Evolutionary conservation across 2,329 filamentous ascomycete species (phyloP), one percentile per base, ranked within the genome.

Genomic region (Talaromyces sp.): DNA sequence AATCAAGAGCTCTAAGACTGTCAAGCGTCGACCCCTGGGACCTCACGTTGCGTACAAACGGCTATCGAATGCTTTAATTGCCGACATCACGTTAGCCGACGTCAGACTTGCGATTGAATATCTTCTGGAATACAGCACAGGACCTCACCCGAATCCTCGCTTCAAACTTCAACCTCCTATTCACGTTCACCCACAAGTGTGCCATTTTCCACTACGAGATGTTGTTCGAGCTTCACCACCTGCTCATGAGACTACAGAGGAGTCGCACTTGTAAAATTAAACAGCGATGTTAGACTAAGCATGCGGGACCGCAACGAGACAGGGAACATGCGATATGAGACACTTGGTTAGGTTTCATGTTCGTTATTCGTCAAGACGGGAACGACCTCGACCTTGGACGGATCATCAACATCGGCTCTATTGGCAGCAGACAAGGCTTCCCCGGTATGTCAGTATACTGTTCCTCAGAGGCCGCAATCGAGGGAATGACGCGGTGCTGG

Each of bases 391-490:
- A 15, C 36, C 15, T 4, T 5, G 80, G 77, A 4, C 80, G 86
- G 7, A 84, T 89, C 67, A 83, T 89, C 76, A 88, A 88, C 74
- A 82, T 89, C 67, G 81, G 81, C 69, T 60, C 54, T 4, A 49
- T 60, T 1, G 56, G 40, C 8, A 45, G 8, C 2, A 10, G 45
- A 27, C 36, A 69, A 2, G 84, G 82, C 0, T 82, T 84, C 65
- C 72, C 78, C 1, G 72, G 76, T 0, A 68, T 85, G 2, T 25
- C 81, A 1, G 72, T 86, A 2, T 89, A 89, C 72, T 80, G 80
- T 56, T 82, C 83, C 0, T 84, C 82, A 4, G 89, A 89, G 71
- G 85, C 84, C 0, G 87, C 86, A 5, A 72, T 89, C 17, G 86
- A 89, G 72, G 85, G 82, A 0, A 73, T 89, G 63, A 89, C 87